Conservation (phyloP, 2,329 filamentous ascomycete genomes). For the Claviceps quebecensis region DNA sequence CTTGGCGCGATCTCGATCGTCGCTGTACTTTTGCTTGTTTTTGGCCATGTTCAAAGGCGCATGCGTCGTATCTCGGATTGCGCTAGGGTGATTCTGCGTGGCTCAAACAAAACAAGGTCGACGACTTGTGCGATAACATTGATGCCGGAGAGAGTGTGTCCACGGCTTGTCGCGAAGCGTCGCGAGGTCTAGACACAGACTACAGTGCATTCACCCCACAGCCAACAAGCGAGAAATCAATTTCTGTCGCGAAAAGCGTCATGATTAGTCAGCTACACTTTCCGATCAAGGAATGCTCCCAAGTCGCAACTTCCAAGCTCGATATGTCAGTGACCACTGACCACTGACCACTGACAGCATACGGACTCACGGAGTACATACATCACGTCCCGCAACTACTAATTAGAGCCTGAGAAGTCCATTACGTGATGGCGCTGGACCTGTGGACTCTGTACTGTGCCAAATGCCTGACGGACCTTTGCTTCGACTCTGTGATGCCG, state of each 20-base stretch:
- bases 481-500: neutral
- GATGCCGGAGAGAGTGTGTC: neutral
- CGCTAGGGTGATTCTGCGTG: neutral
- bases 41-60: slow-evolving; percentile 1
- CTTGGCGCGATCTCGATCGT: slow-evolving; percentile 5
- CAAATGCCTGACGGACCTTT: neutral
- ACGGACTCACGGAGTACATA: too few species aligned
- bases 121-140: neutral
- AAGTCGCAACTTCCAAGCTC: too few species aligned
- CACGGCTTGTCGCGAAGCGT: neutral
- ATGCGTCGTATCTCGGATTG: neutral
- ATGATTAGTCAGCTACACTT: slow-evolving; percentile 4
- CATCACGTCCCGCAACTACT: neutral
- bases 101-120: neutral
- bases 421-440: neutral
- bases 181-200: neutral
- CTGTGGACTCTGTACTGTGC: neutral
- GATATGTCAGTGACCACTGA: too few species aligned
- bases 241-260: neutral
- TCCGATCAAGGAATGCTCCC: too few species aligned
- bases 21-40: slow-evolving; percentile 5
- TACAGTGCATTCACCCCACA: neutral
- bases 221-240: neutral
- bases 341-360: too few species aligned
- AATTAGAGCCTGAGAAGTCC: neutral